Evolutionary conservation across 2,329 filamentous ascomycete species (phyloP).

Genomic region (Lasiodiplodia hormozganensis): DNA sequence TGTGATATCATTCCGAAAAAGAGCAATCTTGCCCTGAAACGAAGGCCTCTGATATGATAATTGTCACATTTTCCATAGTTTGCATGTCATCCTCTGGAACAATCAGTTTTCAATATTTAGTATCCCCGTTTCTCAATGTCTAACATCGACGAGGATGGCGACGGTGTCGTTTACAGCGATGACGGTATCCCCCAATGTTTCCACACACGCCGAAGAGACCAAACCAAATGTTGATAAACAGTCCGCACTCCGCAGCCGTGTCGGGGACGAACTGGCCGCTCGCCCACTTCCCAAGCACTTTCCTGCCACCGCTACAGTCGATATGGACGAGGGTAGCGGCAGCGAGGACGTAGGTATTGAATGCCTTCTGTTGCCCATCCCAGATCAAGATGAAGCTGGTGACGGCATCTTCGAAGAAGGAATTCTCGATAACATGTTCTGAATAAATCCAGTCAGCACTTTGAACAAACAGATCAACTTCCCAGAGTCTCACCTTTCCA

Average conservation of each 20-base stretch:
- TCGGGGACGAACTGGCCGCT: not conserved
- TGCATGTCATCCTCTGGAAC: no score
- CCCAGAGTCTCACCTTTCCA: not conserved
- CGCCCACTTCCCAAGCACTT: not conserved
- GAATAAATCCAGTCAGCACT: fast-evolving
- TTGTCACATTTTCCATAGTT: no score
- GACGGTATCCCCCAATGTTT: no score
- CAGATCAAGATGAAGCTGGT: not conserved
- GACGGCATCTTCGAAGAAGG: not conserved
- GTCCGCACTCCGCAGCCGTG: not conserved
- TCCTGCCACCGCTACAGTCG: not conserved
- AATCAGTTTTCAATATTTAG: no score
- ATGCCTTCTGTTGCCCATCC: not conserved
- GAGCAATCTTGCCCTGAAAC: no score
- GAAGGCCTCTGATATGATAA: no score
- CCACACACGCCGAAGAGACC: no score
- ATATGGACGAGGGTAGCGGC: not conserved
- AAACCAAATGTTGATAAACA: not conserved
- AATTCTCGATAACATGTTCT: not conserved
- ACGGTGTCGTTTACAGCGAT: no score
- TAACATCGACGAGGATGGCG: no score
- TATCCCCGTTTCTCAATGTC: no score
- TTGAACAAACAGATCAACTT: not conserved
- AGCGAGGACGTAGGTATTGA: not conserved
- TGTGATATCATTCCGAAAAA: no score